Conservation (phyloP, 1,139 yeast genomes). For the Candida albicans region DNA sequence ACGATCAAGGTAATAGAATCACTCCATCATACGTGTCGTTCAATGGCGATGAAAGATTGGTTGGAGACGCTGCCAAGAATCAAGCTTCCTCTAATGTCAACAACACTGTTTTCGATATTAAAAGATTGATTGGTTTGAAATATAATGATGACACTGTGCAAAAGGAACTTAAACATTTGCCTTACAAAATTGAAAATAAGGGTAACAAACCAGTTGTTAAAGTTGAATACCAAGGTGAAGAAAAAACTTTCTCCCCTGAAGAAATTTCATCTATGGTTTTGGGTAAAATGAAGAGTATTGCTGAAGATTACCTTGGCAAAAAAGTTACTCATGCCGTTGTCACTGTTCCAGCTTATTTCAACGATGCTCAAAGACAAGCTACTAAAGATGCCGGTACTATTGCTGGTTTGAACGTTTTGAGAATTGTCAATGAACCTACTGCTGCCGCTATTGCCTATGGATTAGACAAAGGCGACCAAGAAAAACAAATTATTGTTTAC, state of each 20-base stretch:
- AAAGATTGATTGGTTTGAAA: conserved; percentile 82
- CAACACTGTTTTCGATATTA: conserved; percentile 82
- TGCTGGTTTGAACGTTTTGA: conserved; percentile 90
- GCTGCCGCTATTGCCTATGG: conserved; percentile 99
- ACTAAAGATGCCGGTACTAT: conserved; percentile 97
- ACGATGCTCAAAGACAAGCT: conserved; percentile 98
- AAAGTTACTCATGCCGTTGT: conserved; percentile 93
- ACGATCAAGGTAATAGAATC: conserved; percentile 94
- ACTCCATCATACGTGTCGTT: conserved; percentile 91
- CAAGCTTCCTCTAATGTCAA: conserved; percentile 82
- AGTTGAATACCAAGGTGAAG: conserved; percentile 67
- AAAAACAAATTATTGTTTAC: conserved; percentile 50
- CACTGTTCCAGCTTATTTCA: conserved; percentile 96
- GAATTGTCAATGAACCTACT: conserved; percentile 97
- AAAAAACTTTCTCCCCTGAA: conserved; percentile 79
- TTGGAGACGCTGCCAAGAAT: conserved; percentile 94
- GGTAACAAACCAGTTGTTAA: conserved; percentile 79
- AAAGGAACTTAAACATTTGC: conserved; percentile 80
- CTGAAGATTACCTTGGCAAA: conserved; percentile 87
- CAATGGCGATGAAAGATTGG: conserved; percentile 81
- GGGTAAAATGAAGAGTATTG: conserved; percentile 89
- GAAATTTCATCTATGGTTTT: conserved; percentile 91
- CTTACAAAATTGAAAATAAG: conserved; percentile 65
- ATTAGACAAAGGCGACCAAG: conserved; percentile 69
- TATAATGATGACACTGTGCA: conserved; percentile 75